Evolutionary conservation across 257 asterid genomes (phyloP).

Genomic region (Cordia subcordata): DNA sequence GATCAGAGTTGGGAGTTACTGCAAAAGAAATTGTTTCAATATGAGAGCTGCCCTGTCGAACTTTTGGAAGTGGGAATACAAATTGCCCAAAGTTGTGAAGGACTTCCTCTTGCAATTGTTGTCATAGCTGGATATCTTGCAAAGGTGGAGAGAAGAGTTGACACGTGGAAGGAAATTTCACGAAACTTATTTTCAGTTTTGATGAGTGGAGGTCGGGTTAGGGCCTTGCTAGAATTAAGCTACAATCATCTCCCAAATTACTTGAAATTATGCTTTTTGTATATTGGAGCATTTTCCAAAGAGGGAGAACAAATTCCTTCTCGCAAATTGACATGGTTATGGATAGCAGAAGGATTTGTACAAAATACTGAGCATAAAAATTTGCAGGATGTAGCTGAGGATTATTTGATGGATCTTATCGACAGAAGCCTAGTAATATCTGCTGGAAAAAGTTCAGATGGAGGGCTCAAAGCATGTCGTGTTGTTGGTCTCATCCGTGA

Average conservation of each 20-base stretch:
- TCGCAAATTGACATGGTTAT: neutral
- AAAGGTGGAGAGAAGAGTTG: neutral
- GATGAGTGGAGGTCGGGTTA: neutral
- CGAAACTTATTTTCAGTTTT: neutral
- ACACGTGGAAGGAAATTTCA: neutral
- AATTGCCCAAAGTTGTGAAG: neutral
- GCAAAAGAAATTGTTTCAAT: too few relatives aligned
- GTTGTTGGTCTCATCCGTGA: neutral
- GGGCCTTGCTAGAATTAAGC: neutral
- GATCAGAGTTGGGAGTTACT: neutral
- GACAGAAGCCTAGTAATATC: neutral
- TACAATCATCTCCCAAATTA: neutral
- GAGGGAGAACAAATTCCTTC: neutral
- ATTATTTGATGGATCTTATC: neutral
- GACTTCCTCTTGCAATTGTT: neutral
- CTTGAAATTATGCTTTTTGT: neutral
- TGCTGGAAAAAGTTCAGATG: neutral
- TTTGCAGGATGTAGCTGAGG: neutral
- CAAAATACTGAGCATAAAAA: neutral
- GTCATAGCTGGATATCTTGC: neutral
- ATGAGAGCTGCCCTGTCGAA: neutral
- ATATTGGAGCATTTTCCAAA: neutral
- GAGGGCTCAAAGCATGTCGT: neutral
- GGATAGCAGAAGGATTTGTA: constrained; percentile 4
- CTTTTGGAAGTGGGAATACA: neutral